Evolutionary conservation across 2,329 filamentous ascomycete species (phyloP).

Genomic region (Leptodontidium sp.): DNA sequence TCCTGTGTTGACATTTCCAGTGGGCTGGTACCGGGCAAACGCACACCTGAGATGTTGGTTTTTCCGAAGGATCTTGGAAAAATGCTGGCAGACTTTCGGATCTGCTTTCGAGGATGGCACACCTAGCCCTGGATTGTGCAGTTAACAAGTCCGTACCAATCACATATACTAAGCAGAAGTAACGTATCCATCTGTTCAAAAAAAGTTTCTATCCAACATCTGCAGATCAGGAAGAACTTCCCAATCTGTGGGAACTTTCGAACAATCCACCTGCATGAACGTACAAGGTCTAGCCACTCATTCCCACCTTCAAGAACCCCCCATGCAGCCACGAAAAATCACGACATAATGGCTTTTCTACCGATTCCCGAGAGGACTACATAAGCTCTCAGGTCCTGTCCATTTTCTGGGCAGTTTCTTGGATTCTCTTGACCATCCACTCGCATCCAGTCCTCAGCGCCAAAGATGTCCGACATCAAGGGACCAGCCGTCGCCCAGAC

Average conservation of each 20-base stretch:
- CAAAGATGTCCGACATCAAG: slow-evolving; percentile 19
- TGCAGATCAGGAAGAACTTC: neutral
- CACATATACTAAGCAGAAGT: too few relatives aligned
- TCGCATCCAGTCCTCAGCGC: neutral
- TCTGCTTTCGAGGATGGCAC: too few relatives aligned
- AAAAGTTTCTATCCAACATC: neutral
- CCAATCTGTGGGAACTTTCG: neutral
- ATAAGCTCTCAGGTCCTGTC: slow-evolving; percentile 4
- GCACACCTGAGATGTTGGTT: neutral
- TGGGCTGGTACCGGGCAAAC: neutral
- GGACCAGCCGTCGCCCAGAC: neutral
- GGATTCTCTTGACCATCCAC: slow-evolving; percentile 17
- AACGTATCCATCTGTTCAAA: too few relatives aligned
- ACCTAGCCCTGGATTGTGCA: too few relatives aligned
- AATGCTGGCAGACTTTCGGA: too few relatives aligned
- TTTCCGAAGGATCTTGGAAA: too few relatives aligned
- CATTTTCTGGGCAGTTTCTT: slow-evolving; percentile 7
- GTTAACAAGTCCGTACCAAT: too few relatives aligned
- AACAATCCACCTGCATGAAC: neutral
- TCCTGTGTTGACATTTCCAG: neutral
- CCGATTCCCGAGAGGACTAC: neutral
- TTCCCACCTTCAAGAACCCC: neutral
- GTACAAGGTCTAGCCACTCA: neutral
- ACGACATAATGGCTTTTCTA: slow-evolving; percentile 2
- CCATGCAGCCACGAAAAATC: neutral